Base-by-base conservation (phyloP, 305 asterid genomes). In the Fraxinus ornus region DNA sequence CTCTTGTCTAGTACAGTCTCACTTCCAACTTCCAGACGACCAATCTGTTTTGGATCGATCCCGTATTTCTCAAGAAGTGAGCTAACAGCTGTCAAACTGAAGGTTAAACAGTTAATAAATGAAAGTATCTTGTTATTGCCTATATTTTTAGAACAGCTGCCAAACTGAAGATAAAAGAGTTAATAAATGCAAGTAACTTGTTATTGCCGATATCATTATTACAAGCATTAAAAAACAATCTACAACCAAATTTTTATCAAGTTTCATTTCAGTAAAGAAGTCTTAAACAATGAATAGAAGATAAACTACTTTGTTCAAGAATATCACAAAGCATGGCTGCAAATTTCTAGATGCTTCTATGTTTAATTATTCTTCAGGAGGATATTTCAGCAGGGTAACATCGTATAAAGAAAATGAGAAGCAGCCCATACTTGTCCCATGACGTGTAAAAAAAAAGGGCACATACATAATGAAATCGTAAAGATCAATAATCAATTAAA, bases 1-100 rank as follows among this genome's bases (percentile, higher is more conserved):
- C 99, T 97, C 88, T 97, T 97, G 86, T 97, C 99, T 17, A 97
- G 90, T 75, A 97, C 98, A 39, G 99, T 97, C 90, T 97, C 99
- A 81, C 97, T 92, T 83, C 99, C 99, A 79, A 97, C 99, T 89
- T 97, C 99, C 81, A 97, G 93, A 47, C 99, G 94, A 76, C 99
- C 99, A 82, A 95, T 93, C 89, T 92, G 91, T 85, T 90, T 97
- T 6, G 98, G 97, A 79, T 92, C 97, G 72, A 97, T 84, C 12
- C 86, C 91, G 76, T 94, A 97, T 88, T 95, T 95, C 84, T 94
- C 94, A 77, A 97, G 92, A 84, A 97, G 97, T 15, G 97, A 93
- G 71, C 89, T 87, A 57, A 97, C 99, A n/a, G 93, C 97, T 68
- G 99, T 97, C 98, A 97, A 91, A 81, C 99, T 97, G 94, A 88